Base-by-base conservation (phyloP, 805 yeast species). In the Yarrowia osloensis region DNA sequence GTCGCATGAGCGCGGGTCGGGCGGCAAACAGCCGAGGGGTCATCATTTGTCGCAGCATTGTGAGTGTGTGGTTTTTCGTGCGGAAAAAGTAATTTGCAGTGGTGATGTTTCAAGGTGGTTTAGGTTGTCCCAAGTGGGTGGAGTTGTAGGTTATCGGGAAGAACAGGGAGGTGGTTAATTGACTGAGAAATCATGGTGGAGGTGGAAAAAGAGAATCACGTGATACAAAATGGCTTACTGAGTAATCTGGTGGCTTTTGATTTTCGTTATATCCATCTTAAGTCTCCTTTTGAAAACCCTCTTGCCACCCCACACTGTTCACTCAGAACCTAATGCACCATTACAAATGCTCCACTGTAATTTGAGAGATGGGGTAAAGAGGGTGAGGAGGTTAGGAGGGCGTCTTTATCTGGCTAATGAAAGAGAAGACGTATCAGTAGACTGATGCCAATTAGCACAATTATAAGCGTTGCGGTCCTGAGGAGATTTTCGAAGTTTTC, bases 41-140 rank as follows among this genome's bases (percentile, higher is more conserved):
- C 35, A 40, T 39, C 19, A 57, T 37, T 28, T 40, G 63, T 57
- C 63, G 63, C 49, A 57, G 63, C 63, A 57, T 55, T 37, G 21
- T 26, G 7, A 28, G 54, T 26, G 42, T 33, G 28, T 33, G 35
- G 7, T 9, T 17, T 4, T 31, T 28, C 17, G 13, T 28, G 22
- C 15, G 7, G 28, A 50, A 50, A 50, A 50, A 33, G 40, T 50
- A 50, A 33, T 31, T 28, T 50, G 57, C 37, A 49, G 54, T 33
- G 57, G 57, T 33, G 57, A 50, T 50, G 17, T 33, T 33, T 50
- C 40, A 21, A 50, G 57, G 57, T 21, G 57, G 54, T 31, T 50
- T 31, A 50, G 42, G 57, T 50, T 50, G 52, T 46, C 49, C 49
- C 49, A 44, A 44, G n/a, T n/a, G n/a, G n/a, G n/a, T n/a, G n/a